These are phyloP conservation scores for Aspergillus brunneoviolaceus DNA, from an alignment of 2,329 filamentous ascomycete species.

Conservation along the genomic window DNA sequence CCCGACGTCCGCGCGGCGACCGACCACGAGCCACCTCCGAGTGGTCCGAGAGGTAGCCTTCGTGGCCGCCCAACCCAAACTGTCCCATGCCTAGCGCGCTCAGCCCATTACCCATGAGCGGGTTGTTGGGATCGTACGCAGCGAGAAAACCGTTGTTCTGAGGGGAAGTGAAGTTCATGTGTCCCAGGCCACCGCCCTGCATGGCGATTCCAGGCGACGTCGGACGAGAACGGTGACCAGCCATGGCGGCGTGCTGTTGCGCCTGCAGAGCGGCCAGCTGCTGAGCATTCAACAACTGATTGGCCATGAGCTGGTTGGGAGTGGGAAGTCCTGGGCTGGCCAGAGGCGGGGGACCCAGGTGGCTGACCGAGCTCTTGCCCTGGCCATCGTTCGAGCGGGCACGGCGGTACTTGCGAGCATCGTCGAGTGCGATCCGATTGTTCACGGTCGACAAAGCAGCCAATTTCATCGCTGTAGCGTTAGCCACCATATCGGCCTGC, in stretches of 20 bases:
- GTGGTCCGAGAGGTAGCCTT: slow-evolving; percentile 91
- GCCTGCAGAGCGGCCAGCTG: slow-evolving; percentile 80
- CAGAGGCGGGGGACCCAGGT: slow-evolving; percentile 65
- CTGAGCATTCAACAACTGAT: slow-evolving; percentile 80
- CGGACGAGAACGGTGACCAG: slow-evolving; percentile 76
- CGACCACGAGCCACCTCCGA: slow-evolving; percentile 87
- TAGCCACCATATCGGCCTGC: slow-evolving; percentile 97
- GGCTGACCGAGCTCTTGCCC: slow-evolving; percentile 45
- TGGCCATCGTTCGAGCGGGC: slow-evolving; percentile 81
- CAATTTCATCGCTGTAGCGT: slow-evolving; percentile 98
- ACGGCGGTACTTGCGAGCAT: slow-evolving; percentile 93
- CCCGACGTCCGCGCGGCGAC: slow-evolving; percentile 86
- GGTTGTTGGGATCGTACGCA: slow-evolving; percentile 74
- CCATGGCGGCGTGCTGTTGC: slow-evolving; percentile 58
- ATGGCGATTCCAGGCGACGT: slow-evolving; percentile 85
- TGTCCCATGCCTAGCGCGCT: slow-evolving; percentile 69
- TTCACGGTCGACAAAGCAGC: slow-evolving; percentile 96
- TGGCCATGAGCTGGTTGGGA: slow-evolving; percentile 79
- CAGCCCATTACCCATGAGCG: slow-evolving; percentile 70
- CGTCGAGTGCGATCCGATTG: slow-evolving; percentile 94
- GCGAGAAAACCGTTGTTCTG: slow-evolving; percentile 93
- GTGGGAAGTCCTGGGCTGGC: slow-evolving; percentile 64
- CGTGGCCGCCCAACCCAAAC: slow-evolving; percentile 67
- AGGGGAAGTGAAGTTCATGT: slow-evolving; percentile 75
- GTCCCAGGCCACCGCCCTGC: slow-evolving; percentile 62